Base-by-base conservation (phyloP, 129 eudicot species). In the sunflower (Helianthus annuus) region DNA sequence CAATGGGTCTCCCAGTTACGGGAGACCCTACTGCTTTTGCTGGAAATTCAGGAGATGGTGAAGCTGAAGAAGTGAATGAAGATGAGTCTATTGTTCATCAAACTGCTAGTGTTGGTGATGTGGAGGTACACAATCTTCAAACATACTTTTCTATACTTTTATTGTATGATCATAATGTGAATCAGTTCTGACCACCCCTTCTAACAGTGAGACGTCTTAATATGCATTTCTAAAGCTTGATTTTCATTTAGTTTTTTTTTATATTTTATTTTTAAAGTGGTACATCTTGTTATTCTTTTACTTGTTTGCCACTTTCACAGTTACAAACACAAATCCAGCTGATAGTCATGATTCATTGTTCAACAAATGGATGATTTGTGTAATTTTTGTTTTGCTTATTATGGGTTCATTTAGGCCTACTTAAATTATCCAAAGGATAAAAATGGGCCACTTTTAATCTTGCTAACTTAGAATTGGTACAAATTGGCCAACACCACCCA, bases 71-170 rank as follows among this genome's bases (percentile, higher is more conserved):
- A 72, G 87, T 32, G 52, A 79, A 77, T 75, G 98, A 87, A 59
- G 98, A 90, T 15, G 97, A 94, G 71, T 94, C 98, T 48, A 58
- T 93, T 67, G 96, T 94, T 81, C 98, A 94, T 76, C 86, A 84
- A 53, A 89, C 97, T 78, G 97, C 97, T 44, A 91, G 97, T 56
- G 76, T 76, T 76, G 97, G 97, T 70, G 97, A 91, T 80, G 81
- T 82, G n/a, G 92, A 86, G 95, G 97, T 91, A 85, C 24, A 7
- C 32, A 16, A 5, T 8, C 16, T 68, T 48, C n/a, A 48, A 68
- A 76, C 62, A 11, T 29, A 17, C 40, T 19, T 75, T 51, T 74
- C 6, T 53, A 45, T 64, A 49, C 24, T n/a, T 19, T 12, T 72
- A 6, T 72, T 32, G 11, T 48, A 44, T 9, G 45, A 72, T 44